Evolutionary conservation across 2,329 filamentous ascomycete genomes (phyloP).

Genomic region (Dactylellina drechsleri): DNA sequence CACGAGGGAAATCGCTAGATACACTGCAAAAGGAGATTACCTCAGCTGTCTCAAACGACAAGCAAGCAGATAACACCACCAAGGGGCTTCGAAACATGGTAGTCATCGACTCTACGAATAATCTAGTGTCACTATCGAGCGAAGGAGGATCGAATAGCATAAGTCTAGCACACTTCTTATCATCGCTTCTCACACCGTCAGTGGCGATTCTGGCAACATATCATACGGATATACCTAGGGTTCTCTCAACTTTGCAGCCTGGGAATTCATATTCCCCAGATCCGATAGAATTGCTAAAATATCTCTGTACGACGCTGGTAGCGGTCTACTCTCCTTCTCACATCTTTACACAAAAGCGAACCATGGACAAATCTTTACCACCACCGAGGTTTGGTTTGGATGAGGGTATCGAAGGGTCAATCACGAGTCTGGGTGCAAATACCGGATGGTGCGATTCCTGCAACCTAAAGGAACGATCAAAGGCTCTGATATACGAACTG

Average conservation of each 20-base stretch:
- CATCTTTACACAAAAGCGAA: constrained; percentile 77
- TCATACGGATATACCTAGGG: constrained; percentile 79
- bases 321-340: constrained; percentile 78
- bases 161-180: constrained; percentile 71
- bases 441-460: constrained; percentile 57
- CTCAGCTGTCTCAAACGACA: constrained; percentile 60
- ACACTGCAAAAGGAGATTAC: constrained; percentile 71
- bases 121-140: constrained; percentile 41
- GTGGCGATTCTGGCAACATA: constrained; percentile 82
- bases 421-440: constrained; percentile 74
- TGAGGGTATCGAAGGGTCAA: constrained; percentile 79
- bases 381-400: constrained; percentile 82
- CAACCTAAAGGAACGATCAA: constrained; percentile 69
- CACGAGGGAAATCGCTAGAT: constrained; percentile 69
- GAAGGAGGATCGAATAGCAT: constrained; percentile 28
- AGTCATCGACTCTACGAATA: constrained; percentile 45
- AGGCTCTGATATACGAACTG: constrained; percentile 68
- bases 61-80: constrained; percentile 5
- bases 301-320: constrained; percentile 89
- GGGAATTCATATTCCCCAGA: constrained; percentile 67
- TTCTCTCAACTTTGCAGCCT: constrained; percentile 59
- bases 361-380: constrained; percentile 76
- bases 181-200: constrained; percentile 72
- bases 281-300: constrained; percentile 77
- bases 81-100: constrained; percentile 32